Base-by-base conservation (phyloP, 768 basidiomycete species). In the Saitozyma podzolica region DNA sequence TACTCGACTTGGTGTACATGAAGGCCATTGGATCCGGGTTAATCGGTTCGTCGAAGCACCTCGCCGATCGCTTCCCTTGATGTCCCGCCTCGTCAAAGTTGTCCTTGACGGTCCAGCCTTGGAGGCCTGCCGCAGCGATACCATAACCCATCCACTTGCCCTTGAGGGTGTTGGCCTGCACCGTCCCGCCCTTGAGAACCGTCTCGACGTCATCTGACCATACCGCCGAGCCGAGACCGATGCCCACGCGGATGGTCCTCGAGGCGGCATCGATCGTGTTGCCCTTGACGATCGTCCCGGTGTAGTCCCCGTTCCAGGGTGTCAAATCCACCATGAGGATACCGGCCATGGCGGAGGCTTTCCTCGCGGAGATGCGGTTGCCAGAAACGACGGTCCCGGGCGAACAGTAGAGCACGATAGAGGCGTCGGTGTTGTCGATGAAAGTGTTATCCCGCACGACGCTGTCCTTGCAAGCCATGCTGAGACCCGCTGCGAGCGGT, bases 121-220 rank as follows among this genome's bases (percentile, higher is more conserved):
- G 67, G 49, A 79, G 65, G 6, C 81, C 80, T 2, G 79, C 76
- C 11, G 78, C 77, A 5, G 80, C 80, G 57, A 83, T 80, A 9
- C 80, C 82, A 62, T 80, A 83, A 7, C 82, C 82, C 71, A 79
- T 80, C 48, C 80, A 80, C n/a, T 74, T 65, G 0, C 81, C 82
- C 42, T 78, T 62, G 39, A 78, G 48, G 50, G 66, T 69, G 65
- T 83, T 83, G 45, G 64, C 74, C n/a, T 68, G 54, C 9, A 82
- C 80, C 0, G 59, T 50, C 8, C 80, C 82, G 37, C 80, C 80
- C 40, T 63, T 72, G 20, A 80, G 67, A 51, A 80, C 69, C 5
- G 76, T 79, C 40, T 80, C 77, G 10, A 72, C 71, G 63, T 77
- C 77, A 64, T 81, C 80, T 37, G 78, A 79, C 80, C 80, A 82